Evolutionary conservation across 805 yeast genomes (phyloP), one percentile per base, ranked within the genome.

Genomic region (Yamadazyma nakazawae): DNA sequence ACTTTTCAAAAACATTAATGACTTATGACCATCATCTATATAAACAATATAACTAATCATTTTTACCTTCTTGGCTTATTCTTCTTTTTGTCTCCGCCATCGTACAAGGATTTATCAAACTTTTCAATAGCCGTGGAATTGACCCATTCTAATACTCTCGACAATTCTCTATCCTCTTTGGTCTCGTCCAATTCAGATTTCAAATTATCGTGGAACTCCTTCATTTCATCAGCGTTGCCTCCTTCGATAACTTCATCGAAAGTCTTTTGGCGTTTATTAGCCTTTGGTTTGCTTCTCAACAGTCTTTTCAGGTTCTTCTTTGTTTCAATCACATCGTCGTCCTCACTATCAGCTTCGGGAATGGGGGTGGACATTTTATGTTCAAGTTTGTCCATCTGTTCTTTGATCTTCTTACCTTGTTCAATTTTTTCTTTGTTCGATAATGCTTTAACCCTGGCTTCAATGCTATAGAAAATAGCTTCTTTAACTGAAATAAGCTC

Each of bases 71-170:
- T 54, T 48, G 45, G 48, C 43, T 54, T 55, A 24, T 39, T 11
- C 32, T 50, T 28, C 45, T 46, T 8, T 12, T 32, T 64, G 48
- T 68, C 75, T 3, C 74, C 77, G 13, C 86, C 87, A 13, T 80
- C 85, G 50, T 78, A 82, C 49, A 82, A 79, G 0, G 75, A 64
- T 49, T 72, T 70, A 4, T 81, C 86, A 13, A 71, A 63, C 35
- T 62, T 59, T 11, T 79, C 84, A 13, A 75, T 52, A 1, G 88
- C 86, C 14, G 72, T 64, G 8, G 80, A 72, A 55, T 83, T 83
- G 21, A 80, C 81, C 88, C 88, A 83, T 47, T 78, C 80, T 2
- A 73, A 57, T 28, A 81, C 79, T 43, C 82, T 62, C 17, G 68
- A 66, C 42, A 67, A 56, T 48, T 71, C 79, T 44, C 75, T 66